Evolutionary conservation across 768 basidiomycete species (phyloP), one percentile per base, ranked within the genome.

Genomic region (Leccinellum rugosiceps): DNA sequence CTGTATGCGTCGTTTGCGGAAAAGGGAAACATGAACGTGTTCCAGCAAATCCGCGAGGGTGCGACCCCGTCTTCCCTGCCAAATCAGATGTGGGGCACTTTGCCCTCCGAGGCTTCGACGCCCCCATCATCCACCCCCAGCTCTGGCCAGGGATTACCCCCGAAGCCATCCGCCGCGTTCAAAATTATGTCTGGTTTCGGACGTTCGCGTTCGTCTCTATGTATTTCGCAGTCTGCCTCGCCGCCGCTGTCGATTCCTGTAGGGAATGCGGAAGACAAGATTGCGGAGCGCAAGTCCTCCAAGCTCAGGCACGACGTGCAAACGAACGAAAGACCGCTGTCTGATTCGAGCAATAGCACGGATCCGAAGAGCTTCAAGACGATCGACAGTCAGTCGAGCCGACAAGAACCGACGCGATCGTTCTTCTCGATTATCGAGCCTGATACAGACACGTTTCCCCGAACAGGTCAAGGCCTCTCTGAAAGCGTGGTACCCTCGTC

Each of bases 1-100:
- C 72, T 84, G 48, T 89, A 89, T 60, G 88, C 88, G 0, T 86
- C 90, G 58, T 89, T 90, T 63, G 88, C 90, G 21, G 87, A 87
- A 71, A 81, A 81, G 58, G 83, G 84, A 11, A 83, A 78, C 61
- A 76, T 85, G 4, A 83, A 80, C 61, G 75, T 74, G 21, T 83
- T 84, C 58, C 77, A 80, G 34, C 80, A 82, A 56, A 80, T 83
- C 30, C 68, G 77, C 38, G 85, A 86, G 35, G 73, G 73, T 26
- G 61, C 79, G 13, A 68, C 50, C 43, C 32, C 50, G 10, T 47
- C 56, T 30, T 50, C 50, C 8, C 55, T 51, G 3, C 52, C 46
- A 8, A 15, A 30, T 17, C 60, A 57, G 21, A 17, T 55, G 17
- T 45, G 81, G 3, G 72, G 75, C 23, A 77, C 76, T 32, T 79